Evolutionary conservation across 805 yeast species (phyloP).

Genomic region (Candida boidinii): DNA sequence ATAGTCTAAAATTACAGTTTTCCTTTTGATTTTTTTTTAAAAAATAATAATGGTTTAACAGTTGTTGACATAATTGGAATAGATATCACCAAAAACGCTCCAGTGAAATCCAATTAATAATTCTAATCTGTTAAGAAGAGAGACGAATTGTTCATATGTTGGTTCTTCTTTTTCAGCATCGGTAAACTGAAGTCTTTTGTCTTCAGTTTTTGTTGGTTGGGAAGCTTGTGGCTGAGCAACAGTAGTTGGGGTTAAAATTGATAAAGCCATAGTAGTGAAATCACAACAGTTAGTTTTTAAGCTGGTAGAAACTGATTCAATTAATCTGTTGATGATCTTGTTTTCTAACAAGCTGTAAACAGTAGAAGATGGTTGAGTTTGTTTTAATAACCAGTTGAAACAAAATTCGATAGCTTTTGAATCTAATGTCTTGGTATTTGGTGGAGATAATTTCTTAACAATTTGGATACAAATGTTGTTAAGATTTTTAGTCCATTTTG

Average conservation of each 20-base stretch:
- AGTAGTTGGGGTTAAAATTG: constrained; percentile 12
- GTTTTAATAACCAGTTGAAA: constrained; percentile 73
- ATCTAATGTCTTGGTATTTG: constrained; percentile 16
- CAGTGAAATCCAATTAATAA: constrained; percentile 71
- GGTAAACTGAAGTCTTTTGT: constrained; percentile 12
- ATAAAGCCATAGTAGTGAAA: constrained; percentile 1
- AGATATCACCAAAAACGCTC: constrained; percentile 73
- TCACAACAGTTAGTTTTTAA: constrained; percentile 14
- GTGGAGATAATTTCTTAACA: constrained; percentile 27
- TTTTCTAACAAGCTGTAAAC: constrained; percentile 72
- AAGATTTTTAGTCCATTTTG: constrained; percentile 84
- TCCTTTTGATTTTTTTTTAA: no score
- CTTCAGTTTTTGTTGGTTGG: constrained; percentile 5
- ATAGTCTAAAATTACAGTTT: no score
- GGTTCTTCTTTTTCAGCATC: constrained; percentile 10
- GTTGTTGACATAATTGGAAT: constrained; percentile 18
- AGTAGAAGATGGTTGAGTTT: constrained; percentile 75
- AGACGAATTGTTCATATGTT: constrained; percentile 42
- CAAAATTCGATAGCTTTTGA: constrained; percentile 48
- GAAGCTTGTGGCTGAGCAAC: constrained; percentile 12
- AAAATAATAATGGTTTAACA: no score
- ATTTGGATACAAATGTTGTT: constrained; percentile 64
- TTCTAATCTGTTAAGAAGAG: constrained; percentile 50
- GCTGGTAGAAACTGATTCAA: constrained; percentile 25
- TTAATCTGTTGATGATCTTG: constrained; percentile 46